Evolutionary conservation across 208 protist species (phyloP).

Genomic region (Crithidia brevicula): DNA sequence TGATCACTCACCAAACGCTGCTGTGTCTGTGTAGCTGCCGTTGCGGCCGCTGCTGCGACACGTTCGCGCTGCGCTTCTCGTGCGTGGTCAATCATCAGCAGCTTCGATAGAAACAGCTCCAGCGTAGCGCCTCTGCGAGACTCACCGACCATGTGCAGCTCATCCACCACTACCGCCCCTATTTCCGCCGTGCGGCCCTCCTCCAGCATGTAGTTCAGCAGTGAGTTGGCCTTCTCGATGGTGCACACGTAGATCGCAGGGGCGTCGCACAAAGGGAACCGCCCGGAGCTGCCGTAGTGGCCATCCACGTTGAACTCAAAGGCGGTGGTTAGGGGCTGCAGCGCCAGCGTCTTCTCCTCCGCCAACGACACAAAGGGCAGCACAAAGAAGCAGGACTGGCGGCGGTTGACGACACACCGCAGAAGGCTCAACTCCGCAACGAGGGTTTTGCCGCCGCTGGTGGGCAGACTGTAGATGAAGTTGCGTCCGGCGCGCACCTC

Average conservation of each 20-base stretch:
- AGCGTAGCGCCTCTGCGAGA: slow-evolving; percentile 76
- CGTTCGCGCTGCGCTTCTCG: slow-evolving; percentile 14
- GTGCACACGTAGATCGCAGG: slow-evolving; percentile 88
- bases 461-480: slow-evolving; percentile 92
- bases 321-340: slow-evolving; percentile 57
- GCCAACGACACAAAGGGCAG: slow-evolving; percentile 94
- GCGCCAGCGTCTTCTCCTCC: slow-evolving; percentile 86
- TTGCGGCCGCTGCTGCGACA: background rate
- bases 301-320: slow-evolving; percentile 85
- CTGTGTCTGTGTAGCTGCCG: background rate
- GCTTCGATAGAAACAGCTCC: slow-evolving; percentile 89
- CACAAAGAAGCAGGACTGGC: slow-evolving; percentile 87
- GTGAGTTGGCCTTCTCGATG: slow-evolving; percentile 94
- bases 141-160: slow-evolving; percentile 96
- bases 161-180: slow-evolving; percentile 92
- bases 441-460: slow-evolving; percentile 93
- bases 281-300: slow-evolving; percentile 78
- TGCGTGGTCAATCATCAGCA: slow-evolving; percentile 47
- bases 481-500: slow-evolving; percentile 64
- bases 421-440: slow-evolving; percentile 94
- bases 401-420: slow-evolving; percentile 68
- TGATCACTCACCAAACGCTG: background rate
- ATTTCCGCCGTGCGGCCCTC: slow-evolving; percentile 67
- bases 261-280: slow-evolving; percentile 57
- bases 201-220: slow-evolving; percentile 88